A percentile compares a stretch with the other conserved stretches of the same genome.
Conservation (phyloP, 352 stramenopile species). For the Phytophthora palmivora region DNA sequence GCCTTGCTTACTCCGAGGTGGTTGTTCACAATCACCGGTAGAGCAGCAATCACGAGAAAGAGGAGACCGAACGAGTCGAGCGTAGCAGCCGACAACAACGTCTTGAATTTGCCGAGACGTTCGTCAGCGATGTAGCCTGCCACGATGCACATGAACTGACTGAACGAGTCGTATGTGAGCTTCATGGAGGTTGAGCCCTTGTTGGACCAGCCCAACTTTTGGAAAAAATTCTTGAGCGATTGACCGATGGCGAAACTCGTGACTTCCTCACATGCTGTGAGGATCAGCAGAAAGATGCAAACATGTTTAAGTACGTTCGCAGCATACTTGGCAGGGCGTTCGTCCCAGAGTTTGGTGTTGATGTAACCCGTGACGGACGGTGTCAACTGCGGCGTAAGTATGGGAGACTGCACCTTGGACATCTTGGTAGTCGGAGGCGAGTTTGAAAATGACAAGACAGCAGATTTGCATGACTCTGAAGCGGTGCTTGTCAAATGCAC, state of each 20-base stretch:
- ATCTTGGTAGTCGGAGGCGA: slow-evolving; percentile 21
- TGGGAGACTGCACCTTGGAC: slow-evolving; percentile 23
- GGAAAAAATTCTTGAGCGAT: slow-evolving; percentile 68
- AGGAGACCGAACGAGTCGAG: slow-evolving; percentile 57
- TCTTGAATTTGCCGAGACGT: slow-evolving; percentile 50
- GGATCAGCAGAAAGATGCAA: slow-evolving; percentile 60
- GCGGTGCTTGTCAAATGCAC: background rate
- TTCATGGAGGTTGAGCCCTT: slow-evolving; percentile 64
- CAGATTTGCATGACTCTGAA: background rate
- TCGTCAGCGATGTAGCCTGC: slow-evolving; percentile 69
- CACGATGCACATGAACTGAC: slow-evolving; percentile 66
- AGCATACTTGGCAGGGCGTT: slow-evolving; percentile 49
- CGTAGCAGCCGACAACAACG: slow-evolving; percentile 28
- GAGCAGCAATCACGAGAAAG: slow-evolving; percentile 48
- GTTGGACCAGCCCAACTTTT: slow-evolving; percentile 60
- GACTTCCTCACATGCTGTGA: slow-evolving; percentile 52
- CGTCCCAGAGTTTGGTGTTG: slow-evolving; percentile 49
- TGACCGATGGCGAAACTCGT: slow-evolving; percentile 66
- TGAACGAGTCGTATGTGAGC: slow-evolving; percentile 69
- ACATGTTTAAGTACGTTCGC: slow-evolving; percentile 62
- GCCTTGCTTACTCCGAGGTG: slow-evolving; percentile 30
- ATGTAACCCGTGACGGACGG: slow-evolving; percentile 23
- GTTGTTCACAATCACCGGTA: slow-evolving; percentile 46
- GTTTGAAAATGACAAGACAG: slow-evolving; percentile 17
- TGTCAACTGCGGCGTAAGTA: slow-evolving; percentile 21